Percentiles rank a stretch among this genome's conserved stretches.
phyloP scores from a whole-genome alignment of 257 asterid genomes.

The Fraxinus pennsylvanica region DNA sequence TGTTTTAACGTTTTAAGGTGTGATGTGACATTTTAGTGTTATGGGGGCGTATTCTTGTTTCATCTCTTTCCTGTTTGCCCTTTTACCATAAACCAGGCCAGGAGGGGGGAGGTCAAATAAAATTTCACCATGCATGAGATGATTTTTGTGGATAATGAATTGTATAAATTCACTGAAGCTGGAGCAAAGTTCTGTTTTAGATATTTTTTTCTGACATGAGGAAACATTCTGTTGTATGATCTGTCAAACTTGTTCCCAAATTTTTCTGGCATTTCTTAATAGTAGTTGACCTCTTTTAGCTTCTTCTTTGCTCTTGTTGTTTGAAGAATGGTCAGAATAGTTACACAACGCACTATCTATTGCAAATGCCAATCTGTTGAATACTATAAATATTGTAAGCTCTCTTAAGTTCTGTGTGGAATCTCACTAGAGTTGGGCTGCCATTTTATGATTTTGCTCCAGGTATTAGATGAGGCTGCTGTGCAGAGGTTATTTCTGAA shows the following conservation, averaged over 20 bases:
- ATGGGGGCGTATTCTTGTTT: not conserved
- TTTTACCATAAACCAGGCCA: not conserved
- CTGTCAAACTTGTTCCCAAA: not conserved
- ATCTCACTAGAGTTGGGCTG: slow-evolving; percentile 22
- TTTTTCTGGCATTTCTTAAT: not conserved
- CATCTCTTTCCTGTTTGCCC: slow-evolving; percentile 7
- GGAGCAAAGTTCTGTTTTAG: not conserved
- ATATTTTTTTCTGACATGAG: not conserved
- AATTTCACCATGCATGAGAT: not conserved
- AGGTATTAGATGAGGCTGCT: slow-evolving; percentile 97
- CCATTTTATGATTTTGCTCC: slow-evolving; percentile 30
- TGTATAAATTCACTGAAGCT: not conserved
- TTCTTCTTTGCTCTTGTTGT: not conserved
- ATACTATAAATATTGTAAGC: slow-evolving; percentile 15
- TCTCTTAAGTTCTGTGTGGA: slow-evolving; percentile 13
- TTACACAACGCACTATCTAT: slow-evolving; percentile 8
- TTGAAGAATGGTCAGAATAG: not conserved
- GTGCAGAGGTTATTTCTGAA: slow-evolving; percentile 81
- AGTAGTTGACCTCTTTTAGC: not conserved
- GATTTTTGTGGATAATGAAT: not conserved
- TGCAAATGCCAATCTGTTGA: slow-evolving; percentile 3
- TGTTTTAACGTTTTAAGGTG: not conserved
- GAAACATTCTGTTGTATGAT: not conserved
- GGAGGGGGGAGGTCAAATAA: not conserved
- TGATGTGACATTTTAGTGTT: not conserved